Conservation (phyloP, 2,329 filamentous ascomycete species). For the Beauveria sp. region DNA sequence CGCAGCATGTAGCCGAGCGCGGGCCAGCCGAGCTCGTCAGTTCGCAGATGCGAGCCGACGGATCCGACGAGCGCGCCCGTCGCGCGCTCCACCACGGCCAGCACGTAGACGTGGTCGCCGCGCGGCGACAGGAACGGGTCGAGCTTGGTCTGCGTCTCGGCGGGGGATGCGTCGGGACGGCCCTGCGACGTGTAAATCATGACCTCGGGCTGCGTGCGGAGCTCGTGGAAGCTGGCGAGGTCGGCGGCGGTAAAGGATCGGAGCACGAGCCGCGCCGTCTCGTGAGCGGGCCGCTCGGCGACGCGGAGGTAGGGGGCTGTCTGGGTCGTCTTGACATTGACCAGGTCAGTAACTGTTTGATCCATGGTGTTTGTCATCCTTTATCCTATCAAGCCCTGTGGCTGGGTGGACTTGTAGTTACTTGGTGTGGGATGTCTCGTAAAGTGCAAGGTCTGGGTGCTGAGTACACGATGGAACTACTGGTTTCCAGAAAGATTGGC, state of each 20-base stretch:
- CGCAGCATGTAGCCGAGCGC: conserved; percentile 52
- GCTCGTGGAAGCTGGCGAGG: conserved; percentile 37
- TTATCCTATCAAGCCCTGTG: background rate
- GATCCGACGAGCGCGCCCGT: conserved; percentile 45
- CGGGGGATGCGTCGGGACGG: conserved; percentile 34
- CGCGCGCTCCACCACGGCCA: conserved; percentile 39
- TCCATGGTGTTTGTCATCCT: background rate
- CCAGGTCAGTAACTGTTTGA: conserved; percentile 5
- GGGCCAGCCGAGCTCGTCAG: conserved; percentile 42
- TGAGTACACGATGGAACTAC: background rate
- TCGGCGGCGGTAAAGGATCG: conserved; percentile 44
- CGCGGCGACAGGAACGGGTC: conserved; percentile 37
- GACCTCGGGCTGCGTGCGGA: conserved; percentile 52
- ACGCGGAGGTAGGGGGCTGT: conserved; percentile 35
- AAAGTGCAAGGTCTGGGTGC: background rate
- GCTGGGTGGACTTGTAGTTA: background rate
- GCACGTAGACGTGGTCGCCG: conserved; percentile 48
- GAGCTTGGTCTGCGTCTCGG: conserved; percentile 35
- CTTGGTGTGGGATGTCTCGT: background rate
- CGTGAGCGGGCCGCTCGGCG: conserved; percentile 30
- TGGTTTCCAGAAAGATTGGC: background rate
- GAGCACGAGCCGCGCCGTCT: conserved; percentile 48
- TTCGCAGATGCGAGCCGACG: conserved; percentile 34
- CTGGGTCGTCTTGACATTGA: conserved; percentile 41
- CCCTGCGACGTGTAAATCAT: conserved; percentile 51